A percentile compares a stretch with the other conserved stretches of the same genome.
Evolutionary conservation across 75 land plant species (phyloP).

Genomic region (Azolla pinnata): DNA sequence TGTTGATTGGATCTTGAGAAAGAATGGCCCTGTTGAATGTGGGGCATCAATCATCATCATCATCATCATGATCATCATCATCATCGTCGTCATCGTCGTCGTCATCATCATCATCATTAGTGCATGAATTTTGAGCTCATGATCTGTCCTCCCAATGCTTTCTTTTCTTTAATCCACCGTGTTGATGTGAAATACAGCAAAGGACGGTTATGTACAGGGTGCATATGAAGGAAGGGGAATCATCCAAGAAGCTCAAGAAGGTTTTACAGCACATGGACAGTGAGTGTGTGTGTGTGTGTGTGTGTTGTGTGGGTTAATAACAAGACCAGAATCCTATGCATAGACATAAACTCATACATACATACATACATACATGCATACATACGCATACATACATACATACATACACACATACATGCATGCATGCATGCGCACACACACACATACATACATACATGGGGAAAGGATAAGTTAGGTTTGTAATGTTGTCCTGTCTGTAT

Average conservation of each 20-base stretch:
- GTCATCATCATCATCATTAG: no score
- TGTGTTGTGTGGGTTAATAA: neutral
- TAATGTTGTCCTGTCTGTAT: no score
- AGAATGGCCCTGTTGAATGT: no score
- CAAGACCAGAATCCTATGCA: neutral
- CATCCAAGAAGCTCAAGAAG: neutral
- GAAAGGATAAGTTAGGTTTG: no score
- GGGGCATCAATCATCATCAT: no score
- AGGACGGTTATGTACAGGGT: neutral
- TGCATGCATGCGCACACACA: neutral
- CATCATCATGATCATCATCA: no score
- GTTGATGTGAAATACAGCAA: neutral
- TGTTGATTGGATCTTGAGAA: no score
- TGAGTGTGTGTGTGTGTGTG: no score
- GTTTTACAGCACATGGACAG: no score
- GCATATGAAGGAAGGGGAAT: neutral
- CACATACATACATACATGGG: neutral
- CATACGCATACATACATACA: neutral
- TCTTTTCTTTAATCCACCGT: neutral
- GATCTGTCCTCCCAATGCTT: no score
- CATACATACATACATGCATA: neutral
- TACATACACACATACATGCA: neutral
- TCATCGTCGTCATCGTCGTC: no score
- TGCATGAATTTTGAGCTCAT: no score
- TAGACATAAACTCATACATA: neutral